phyloP scores from a whole-genome alignment of 768 basidiomycete species.

The Psilocybe cyanescens region DNA sequence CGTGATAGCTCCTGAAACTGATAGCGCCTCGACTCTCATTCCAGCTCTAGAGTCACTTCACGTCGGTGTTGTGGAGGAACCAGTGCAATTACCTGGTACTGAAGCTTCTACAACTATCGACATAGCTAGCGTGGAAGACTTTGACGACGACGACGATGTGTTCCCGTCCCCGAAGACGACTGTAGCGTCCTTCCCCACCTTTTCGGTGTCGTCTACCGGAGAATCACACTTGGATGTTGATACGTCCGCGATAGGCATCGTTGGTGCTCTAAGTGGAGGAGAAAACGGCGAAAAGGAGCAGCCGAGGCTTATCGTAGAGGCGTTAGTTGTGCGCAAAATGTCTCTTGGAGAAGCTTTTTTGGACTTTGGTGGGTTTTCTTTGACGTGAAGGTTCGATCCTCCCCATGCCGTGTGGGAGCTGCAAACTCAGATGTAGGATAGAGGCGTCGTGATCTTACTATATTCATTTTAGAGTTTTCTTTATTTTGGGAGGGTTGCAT shows the following conservation, averaged over 20 bases:
- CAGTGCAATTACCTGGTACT: slow-evolving; percentile 8
- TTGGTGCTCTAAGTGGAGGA: slow-evolving; percentile 18
- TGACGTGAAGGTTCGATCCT: slow-evolving; percentile 28
- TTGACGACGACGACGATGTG: slow-evolving; percentile 39
- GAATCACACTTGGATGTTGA: slow-evolving; percentile 33
- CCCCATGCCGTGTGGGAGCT: neutral
- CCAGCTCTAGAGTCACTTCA: slow-evolving; percentile 36
- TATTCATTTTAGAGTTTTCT: no score
- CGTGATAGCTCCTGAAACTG: slow-evolving; percentile 24
- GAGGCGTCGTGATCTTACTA: no score
- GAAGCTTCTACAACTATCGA: slow-evolving; percentile 19
- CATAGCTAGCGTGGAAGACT: slow-evolving; percentile 8
- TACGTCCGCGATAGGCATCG: slow-evolving; percentile 25
- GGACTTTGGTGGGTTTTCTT: slow-evolving; percentile 70
- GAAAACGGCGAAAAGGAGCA: slow-evolving; percentile 26
- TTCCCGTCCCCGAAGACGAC: slow-evolving; percentile 36
- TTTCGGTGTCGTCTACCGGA: slow-evolving; percentile 25
- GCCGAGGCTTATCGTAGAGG: slow-evolving; percentile 78
- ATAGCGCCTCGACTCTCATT: slow-evolving; percentile 25
- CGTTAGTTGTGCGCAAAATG: slow-evolving; percentile 77
- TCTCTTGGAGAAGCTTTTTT: slow-evolving; percentile 76
- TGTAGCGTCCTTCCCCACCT: slow-evolving; percentile 26
- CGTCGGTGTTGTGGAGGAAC: slow-evolving; percentile 26
- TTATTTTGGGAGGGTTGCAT: no score
- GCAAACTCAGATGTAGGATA: no score